Evolutionary conservation across 2,329 filamentous ascomycete species (phyloP).

Genomic region (Colletotrichum sp.): DNA sequence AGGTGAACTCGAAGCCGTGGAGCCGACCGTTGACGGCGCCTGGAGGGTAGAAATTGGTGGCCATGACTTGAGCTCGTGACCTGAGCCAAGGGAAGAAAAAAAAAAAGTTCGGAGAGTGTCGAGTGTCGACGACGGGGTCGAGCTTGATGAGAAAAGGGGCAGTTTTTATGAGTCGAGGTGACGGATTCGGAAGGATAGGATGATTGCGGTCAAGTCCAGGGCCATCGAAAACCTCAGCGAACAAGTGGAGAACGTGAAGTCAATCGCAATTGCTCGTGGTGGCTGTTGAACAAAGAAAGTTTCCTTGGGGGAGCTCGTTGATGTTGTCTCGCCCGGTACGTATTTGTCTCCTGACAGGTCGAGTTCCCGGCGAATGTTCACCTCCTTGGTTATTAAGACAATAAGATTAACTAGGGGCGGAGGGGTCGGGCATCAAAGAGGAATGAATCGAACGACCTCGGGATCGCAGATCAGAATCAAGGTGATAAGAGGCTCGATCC

Average conservation of each 20-base stretch:
- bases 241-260: background rate
- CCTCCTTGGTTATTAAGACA: background rate
- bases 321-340: background rate
- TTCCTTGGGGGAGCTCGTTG: background rate
- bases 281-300: background rate
- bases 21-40: slow-evolving; percentile 7
- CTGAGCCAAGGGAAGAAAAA: background rate
- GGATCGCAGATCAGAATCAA: background rate
- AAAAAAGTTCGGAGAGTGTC: background rate
- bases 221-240: background rate
- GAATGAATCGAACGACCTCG: background rate
- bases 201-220: slow-evolving; percentile 4
- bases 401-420: background rate
- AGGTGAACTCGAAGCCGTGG: slow-evolving; percentile 21
- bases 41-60: slow-evolving; percentile 1
- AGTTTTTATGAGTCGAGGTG: background rate
- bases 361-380: background rate
- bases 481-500: background rate
- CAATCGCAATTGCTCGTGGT: background rate
- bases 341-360: background rate
- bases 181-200: slow-evolving; percentile 1
- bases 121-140: background rate
- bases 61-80: slow-evolving; percentile 6
- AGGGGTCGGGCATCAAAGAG: background rate
- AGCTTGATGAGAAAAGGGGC: background rate